Evolutionary conservation across 345 rosid genomes (phyloP).

Genomic region (Corchorus capsularis): DNA sequence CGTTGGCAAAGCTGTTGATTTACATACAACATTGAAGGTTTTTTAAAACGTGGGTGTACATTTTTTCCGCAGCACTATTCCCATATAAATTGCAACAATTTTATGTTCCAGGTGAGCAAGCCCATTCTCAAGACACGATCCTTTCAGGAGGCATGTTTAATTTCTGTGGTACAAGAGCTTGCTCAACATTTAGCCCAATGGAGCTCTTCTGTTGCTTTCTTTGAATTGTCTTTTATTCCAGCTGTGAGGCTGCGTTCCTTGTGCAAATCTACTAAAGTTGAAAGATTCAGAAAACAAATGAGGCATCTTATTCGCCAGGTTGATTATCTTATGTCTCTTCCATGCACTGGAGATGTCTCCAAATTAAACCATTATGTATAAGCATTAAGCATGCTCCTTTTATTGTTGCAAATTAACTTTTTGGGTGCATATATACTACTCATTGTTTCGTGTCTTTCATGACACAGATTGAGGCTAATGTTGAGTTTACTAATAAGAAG

Average conservation of each 20-base stretch:
- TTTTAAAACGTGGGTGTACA: not conserved
- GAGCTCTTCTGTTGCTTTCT: conserved; percentile 85
- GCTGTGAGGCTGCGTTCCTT: conserved; percentile 70
- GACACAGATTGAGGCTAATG: conserved; percentile 73
- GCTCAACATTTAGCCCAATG: conserved; percentile 90
- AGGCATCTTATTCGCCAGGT: conserved; percentile 57
- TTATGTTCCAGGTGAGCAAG: conserved; percentile 67
- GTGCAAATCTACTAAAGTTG: conserved; percentile 76
- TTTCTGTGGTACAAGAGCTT: conserved; percentile 79
- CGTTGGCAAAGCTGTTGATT: conserved; percentile 83
- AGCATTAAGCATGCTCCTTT: conserved; percentile 15
- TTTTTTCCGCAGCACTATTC: not conserved
- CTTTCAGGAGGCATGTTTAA: conserved; percentile 93
- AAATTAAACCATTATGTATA: not conserved
- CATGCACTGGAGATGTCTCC: not conserved
- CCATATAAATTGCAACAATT: conserved; percentile 13
- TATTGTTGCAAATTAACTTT: conserved; percentile 4
- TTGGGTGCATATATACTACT: conserved; percentile 16
- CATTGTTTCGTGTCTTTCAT: conserved; percentile 18
- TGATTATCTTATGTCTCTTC: not conserved
- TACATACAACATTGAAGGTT: conserved; percentile 78
- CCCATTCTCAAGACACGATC: conserved; percentile 81
- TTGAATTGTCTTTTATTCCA: conserved; percentile 84
- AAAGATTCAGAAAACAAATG: conserved; percentile 89
- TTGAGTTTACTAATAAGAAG: conserved; percentile 57